Base-by-base conservation (phyloP, 2,329 filamentous ascomycete genomes). In the Pestalotiopsis fici region DNA sequence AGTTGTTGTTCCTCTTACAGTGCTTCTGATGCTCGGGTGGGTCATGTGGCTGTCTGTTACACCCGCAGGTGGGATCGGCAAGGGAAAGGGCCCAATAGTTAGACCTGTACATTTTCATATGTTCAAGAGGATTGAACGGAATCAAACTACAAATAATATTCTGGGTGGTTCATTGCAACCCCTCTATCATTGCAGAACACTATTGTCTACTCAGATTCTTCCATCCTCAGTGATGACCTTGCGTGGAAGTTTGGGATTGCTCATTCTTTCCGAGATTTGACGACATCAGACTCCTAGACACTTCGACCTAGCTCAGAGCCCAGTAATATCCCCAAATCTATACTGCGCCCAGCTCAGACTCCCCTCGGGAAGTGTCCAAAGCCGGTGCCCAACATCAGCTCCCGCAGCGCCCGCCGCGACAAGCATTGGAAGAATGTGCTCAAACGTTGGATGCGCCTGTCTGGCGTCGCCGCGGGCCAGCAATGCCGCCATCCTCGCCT, bases 361-460 rank as follows among this genome's bases (percentile, higher is more conserved):
- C 12, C 37, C 67, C 21, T 72, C 71, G 15, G 70, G 69, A 43
- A 72, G 62, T 27, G 71, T 70, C 70, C 70, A 72, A n/a, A 72
- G 18, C 23, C 64, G 54, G 13, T 71, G 65, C 15, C 68, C 64
- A 37, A 69, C 12, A 23, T 73, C 71, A 37, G 60, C 63, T 55
- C 83, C 85, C 1, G 84, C 86, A 60, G 87, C 86, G 1, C 87
- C 87, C 2, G 86, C 85, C 15, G 80, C 85, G 66, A 91, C 80
- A 74, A 89, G 81, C 23, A 91, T 82, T 0, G 89, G 89, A 66
- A 90, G 74, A 59, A 91, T 75, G 79, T 91, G 89, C 56, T 91
- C 89, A 70, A 89, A 86, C 2, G 79, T 83, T n/a, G 89, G 89
- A 80, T 91, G 89, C 11, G 89, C 88, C 73, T 85, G 81, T 68